Evolutionary conservation across 2,329 filamentous ascomycete genomes (phyloP).

Genomic region (Diplodia intermedia): DNA sequence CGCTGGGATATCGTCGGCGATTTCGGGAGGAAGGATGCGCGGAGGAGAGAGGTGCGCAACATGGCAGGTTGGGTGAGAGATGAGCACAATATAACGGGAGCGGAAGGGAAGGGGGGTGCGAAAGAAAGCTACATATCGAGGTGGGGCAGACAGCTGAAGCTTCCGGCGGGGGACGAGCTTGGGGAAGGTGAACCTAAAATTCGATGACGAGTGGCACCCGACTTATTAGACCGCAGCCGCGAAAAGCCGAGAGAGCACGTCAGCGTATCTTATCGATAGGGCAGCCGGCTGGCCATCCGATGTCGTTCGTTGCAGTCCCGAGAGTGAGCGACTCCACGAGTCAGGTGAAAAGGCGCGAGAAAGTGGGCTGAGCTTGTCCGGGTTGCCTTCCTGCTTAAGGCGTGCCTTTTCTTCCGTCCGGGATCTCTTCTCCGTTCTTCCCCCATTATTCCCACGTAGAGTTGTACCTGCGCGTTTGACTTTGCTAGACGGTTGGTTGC

Average conservation of each 20-base stretch:
- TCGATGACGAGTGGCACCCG: constrained; percentile 20
- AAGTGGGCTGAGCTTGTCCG: constrained; percentile 23
- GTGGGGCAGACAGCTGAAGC: constrained; percentile 9
- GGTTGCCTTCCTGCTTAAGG: constrained; percentile 4
- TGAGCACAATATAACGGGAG: background rate
- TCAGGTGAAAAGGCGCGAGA: constrained; percentile 30
- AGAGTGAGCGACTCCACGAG: background rate
- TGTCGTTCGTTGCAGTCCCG: constrained; percentile 21
- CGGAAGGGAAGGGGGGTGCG: background rate
- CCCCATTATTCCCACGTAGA: background rate
- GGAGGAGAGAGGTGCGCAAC: constrained; percentile 11
- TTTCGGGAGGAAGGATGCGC: background rate
- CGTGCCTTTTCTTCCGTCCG: background rate
- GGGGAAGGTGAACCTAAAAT: constrained; percentile 13
- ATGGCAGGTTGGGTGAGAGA: background rate
- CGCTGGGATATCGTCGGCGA: constrained; percentile 3
- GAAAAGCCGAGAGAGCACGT: constrained; percentile 2
- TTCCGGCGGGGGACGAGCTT: constrained; percentile 26
- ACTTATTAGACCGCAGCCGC: background rate
- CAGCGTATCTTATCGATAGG: constrained; percentile 19
- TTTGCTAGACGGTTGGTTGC: background rate
- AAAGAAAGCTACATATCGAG: constrained; percentile 13
- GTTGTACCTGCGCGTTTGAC: background rate
- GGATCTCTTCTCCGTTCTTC: background rate
- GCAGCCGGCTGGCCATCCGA: constrained; percentile 7